phyloP scores from a whole-genome alignment of 2,329 filamentous ascomycete genomes.

The Lasiodiplodia sp. region DNA sequence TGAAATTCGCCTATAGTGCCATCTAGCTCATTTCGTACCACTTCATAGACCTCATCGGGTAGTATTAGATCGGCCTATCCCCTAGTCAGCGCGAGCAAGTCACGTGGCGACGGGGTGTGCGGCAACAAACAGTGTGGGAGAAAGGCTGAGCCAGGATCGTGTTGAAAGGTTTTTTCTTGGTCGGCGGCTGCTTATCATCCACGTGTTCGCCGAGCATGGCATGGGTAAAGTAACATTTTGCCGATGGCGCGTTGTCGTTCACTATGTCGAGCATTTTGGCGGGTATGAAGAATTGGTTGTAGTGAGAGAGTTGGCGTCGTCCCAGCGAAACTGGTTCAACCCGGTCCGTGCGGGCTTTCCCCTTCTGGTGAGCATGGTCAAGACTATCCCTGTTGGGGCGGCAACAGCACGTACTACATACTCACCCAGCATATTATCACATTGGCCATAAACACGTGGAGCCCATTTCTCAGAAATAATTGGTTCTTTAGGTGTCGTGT shows the following conservation, averaged over 20 bases:
- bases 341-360: conserved; percentile 17
- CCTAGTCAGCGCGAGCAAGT: neutral
- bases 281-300: neutral
- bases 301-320: neutral
- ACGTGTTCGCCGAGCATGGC: conserved; percentile 71
- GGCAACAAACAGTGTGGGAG: conserved; percentile 66
- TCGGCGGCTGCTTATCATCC: conserved; percentile 73
- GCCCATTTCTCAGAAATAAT: neutral
- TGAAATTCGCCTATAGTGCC: conserved; percentile 46
- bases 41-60: conserved; percentile 67
- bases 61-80: conserved; percentile 68
- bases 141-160: conserved; percentile 71
- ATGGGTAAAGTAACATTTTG: conserved; percentile 79
- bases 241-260: conserved; percentile 45
- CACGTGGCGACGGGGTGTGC: conserved; percentile 3
- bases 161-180: conserved; percentile 78
- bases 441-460: neutral
- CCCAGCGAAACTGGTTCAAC: neutral
- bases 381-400: neutral
- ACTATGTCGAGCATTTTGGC: conserved; percentile 45
- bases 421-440: neutral
- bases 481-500: conserved; percentile 1
- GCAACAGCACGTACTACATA: neutral
- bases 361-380: neutral
- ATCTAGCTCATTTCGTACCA: conserved; percentile 62